A percentile compares a stretch with the other conserved stretches of the same genome.
Conservation (phyloP, 2,329 filamentous ascomycete genomes). For the Penicillium palitans region DNA sequence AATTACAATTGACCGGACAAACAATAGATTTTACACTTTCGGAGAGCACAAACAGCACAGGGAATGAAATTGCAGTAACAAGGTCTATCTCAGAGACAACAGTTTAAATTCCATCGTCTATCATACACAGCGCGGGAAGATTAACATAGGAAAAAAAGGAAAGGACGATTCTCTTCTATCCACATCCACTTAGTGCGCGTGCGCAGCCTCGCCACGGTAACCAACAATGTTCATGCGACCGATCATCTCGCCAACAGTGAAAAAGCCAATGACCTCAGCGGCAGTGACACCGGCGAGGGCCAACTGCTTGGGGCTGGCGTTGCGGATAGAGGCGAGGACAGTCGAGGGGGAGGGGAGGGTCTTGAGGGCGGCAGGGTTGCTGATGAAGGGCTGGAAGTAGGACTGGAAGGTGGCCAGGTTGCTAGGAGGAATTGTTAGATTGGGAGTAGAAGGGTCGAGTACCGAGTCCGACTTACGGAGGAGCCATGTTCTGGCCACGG, state of each 20-base stretch:
- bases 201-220: slow-evolving; percentile 70
- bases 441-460: neutral
- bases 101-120: slow-evolving; percentile 50
- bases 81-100: slow-evolving; percentile 42
- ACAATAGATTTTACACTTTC: neutral
- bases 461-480: slow-evolving; percentile 70
- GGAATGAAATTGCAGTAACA: slow-evolving; percentile 18
- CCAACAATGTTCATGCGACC: slow-evolving; percentile 93
- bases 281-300: slow-evolving; percentile 72
- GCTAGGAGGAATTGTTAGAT: slow-evolving; percentile 49
- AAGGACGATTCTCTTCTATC: slow-evolving; percentile 26
- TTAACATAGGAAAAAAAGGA: slow-evolving; percentile 38
- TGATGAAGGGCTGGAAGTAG: slow-evolving; percentile 76
- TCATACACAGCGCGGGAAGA: slow-evolving; percentile 40
- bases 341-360: slow-evolving; percentile 56
- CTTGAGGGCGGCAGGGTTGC: slow-evolving; percentile 67
- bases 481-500: slow-evolving; percentile 84
- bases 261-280: slow-evolving; percentile 92
- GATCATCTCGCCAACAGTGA: slow-evolving; percentile 96
- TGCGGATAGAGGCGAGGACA: slow-evolving; percentile 62
- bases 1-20: neutral
- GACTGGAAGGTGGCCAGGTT: slow-evolving; percentile 78
- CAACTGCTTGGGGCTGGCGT: slow-evolving; percentile 69
- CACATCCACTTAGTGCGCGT: slow-evolving; percentile 39
- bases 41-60: slow-evolving; percentile 1